Conservation (phyloP, 345 rosid species). For the Citrus mangshanensis region DNA sequence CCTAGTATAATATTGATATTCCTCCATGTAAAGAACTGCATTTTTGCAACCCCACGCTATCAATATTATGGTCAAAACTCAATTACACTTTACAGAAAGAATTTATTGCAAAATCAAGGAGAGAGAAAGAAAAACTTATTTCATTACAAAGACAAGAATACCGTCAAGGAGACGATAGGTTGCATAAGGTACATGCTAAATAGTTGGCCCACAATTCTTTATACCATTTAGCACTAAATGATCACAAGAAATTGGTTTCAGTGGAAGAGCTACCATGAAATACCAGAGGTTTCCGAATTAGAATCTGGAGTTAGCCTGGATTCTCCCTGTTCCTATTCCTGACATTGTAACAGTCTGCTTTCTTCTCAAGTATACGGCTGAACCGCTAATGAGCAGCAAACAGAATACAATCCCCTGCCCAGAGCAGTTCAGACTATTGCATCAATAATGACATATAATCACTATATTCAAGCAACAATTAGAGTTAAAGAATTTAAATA, state of each 20-base stretch:
- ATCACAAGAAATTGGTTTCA: background rate
- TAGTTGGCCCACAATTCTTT: background rate
- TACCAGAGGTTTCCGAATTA: slow-evolving; percentile 6
- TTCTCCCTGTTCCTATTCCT: slow-evolving; percentile 59
- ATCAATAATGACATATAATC: background rate
- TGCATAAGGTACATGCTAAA: background rate
- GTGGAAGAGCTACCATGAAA: background rate
- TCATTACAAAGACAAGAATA: background rate
- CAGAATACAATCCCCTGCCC: slow-evolving; percentile 56
- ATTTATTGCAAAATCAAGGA: background rate
- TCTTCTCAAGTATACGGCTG: slow-evolving; percentile 59
- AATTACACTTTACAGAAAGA: background rate
- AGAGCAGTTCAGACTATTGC: background rate
- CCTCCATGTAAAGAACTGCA: background rate
- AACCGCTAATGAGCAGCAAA: slow-evolving; percentile 57
- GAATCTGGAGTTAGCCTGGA: slow-evolving; percentile 62
- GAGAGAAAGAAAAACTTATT: background rate
- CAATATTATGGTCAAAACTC: background rate
- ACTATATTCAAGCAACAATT: background rate
- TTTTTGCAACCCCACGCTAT: background rate
- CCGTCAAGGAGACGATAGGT: background rate
- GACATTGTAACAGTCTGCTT: slow-evolving; percentile 45
- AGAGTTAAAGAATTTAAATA: background rate
- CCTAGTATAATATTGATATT: background rate
- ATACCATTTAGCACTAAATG: background rate